phyloP scores from a whole-genome alignment of 305 asterid species.

The Fraxinus latifolia region DNA sequence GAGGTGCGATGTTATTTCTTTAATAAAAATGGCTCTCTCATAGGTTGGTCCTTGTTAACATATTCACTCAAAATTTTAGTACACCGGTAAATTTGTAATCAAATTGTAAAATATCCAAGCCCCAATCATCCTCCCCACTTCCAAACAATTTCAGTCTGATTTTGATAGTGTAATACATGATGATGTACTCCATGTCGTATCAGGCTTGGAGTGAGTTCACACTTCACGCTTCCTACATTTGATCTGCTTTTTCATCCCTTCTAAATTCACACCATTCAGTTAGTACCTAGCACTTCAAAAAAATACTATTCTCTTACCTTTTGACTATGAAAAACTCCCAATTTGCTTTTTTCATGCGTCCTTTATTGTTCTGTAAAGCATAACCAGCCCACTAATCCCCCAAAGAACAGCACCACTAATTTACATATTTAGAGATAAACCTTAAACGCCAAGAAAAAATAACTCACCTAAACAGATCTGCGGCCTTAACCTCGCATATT shows the following conservation, averaged over 20 bases:
- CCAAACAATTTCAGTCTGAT: neutral
- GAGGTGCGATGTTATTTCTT: neutral
- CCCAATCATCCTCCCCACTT: neutral
- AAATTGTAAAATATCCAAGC: neutral
- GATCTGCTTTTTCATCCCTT: neutral
- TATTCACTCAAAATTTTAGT: neutral
- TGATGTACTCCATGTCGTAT: neutral
- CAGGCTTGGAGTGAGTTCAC: neutral
- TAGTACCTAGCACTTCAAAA: neutral
- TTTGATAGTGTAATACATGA: neutral
- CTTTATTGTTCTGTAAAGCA: conserved; percentile 7
- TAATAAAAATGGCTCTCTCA: neutral
- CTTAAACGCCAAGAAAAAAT: neutral
- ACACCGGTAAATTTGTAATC: neutral
- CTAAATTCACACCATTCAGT: neutral
- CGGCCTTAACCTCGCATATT: neutral
- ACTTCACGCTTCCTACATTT: neutral
- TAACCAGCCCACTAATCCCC: neutral
- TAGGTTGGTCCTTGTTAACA: neutral
- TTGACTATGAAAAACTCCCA: neutral
- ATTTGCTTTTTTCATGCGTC: neutral
- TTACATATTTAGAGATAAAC: neutral
- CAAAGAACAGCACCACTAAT: neutral
- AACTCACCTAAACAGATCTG: neutral
- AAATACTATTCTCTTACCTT: neutral